A percentile compares a stretch with the other conserved stretches of the same genome.
Conservation (phyloP, 2,329 filamentous ascomycete species). For the Paracoccidioides brasiliensis region DNA sequence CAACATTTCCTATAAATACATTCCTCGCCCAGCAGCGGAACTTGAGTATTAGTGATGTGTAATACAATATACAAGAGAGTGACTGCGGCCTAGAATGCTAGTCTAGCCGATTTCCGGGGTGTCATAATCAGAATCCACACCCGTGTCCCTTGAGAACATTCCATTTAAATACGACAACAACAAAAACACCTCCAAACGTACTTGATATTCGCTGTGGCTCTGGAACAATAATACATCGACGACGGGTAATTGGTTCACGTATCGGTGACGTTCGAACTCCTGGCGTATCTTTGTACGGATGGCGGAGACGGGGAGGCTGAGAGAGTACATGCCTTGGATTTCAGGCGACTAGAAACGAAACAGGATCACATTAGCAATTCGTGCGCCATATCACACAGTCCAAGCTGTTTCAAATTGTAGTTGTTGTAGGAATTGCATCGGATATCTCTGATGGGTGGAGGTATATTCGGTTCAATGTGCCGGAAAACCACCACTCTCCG, state of each 20-base stretch:
- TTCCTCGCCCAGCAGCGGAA: not conserved
- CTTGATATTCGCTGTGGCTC: constrained; percentile 89
- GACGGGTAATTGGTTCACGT: constrained; percentile 73
- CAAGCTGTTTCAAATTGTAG: constrained; percentile 5
- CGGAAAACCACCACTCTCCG: not conserved
- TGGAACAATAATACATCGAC: constrained; percentile 85
- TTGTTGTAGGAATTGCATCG: not conserved
- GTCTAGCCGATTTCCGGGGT: no score
- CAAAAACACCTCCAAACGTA: constrained; percentile 27
- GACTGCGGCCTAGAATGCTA: not conserved
- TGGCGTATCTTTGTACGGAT: constrained; percentile 90
- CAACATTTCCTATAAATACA: constrained; percentile 64
- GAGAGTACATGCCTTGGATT: constrained; percentile 92
- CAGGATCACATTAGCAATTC: not conserved
- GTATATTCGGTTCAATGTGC: not conserved
- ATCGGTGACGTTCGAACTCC: constrained; percentile 93
- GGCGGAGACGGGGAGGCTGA: constrained; percentile 73
- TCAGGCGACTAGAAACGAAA: constrained; percentile 61
- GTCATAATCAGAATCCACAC: not conserved
- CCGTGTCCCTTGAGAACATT: not conserved
- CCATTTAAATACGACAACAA: not conserved
- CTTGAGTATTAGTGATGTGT: not conserved
- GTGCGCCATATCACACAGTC: not conserved
- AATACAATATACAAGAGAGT: not conserved
- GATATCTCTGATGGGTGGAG: not conserved